Evolutionary conservation across 2,329 filamentous ascomycete genomes (phyloP), one percentile per base, ranked within the genome.

Genomic region (Myriosclerotinia curreyana): DNA sequence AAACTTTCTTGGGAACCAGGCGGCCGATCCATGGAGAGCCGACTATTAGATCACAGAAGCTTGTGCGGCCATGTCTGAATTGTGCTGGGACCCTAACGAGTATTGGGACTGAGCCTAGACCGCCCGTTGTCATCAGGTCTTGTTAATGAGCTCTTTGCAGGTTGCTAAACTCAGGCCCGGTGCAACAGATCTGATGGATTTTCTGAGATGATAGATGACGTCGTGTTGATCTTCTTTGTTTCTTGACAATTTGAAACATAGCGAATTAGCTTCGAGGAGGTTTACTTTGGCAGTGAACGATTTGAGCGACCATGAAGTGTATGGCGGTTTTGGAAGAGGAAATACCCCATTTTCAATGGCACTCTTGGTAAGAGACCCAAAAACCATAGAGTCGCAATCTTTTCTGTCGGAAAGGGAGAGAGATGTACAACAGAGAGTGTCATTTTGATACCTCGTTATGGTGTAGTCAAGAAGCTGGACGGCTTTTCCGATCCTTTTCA

Each of bases 301-400:
- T 11, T 2, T 3, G 12, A 60, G 1, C 31, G 56, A 60, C 44
- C n/a, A 28, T 60, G 20, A 12, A 8, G 44, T 17, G 12, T 40
- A 50, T 36, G 44, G 56, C 15, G 20, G 3, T 49, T 28, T 7
- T 38, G 44, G 31, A 38, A 60, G n/a, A 44, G 55, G 55, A 49
- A 17, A 59, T 5, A 60, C 17, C 3, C 31, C n/a, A 36, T 49
- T 15, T 12, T 5, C 15, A 22, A 53, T 17, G 15, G 22, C 22
- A 22, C 38, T 42, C 34, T 34, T 52, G 4, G n/a, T 52, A 2
- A 61, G 25, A 42, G 36, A 31, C 2, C 59, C 59, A 52, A 61
- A 36, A 11, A 61, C 36, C 59, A 61, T 61, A 8, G 50, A 51
- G 50, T 61, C 59, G 11, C 59, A 61, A 20, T 22, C 46, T 15